These are phyloP conservation scores for Cephaloascus fragrans DNA, from an alignment of 805 yeast species.

Conservation along the genomic window DNA sequence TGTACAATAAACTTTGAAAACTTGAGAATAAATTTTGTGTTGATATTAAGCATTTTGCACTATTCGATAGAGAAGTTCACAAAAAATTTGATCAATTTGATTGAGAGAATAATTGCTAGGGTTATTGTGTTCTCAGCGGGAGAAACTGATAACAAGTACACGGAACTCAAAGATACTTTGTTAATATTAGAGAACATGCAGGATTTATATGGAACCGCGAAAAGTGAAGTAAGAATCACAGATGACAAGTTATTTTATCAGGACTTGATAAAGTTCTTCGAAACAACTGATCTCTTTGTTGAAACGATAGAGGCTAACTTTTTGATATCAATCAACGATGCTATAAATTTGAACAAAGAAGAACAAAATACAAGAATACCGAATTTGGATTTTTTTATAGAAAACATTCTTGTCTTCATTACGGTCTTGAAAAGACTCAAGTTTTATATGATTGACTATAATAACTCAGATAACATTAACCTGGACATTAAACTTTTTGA, in stretches of 20 bases:
- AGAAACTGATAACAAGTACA: neutral
- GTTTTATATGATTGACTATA: neutral
- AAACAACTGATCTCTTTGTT: neutral
- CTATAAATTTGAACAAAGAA: too few species aligned
- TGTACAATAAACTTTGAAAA: neutral
- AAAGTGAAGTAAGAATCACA: neutral
- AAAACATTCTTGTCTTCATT: neutral
- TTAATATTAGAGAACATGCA: too few species aligned
- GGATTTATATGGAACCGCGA: too few species aligned
- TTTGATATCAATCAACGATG: neutral
- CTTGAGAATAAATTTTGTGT: neutral
- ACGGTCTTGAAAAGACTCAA: neutral
- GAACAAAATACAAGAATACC: neutral
- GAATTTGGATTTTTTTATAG: neutral
- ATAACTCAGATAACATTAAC: too few species aligned
- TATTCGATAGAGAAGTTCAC: neutral
- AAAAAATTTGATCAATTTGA: too few species aligned
- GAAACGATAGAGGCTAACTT: neutral
- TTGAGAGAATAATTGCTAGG: neutral
- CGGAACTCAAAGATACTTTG: neutral
- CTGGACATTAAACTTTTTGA: too few species aligned
- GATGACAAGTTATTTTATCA: neutral
- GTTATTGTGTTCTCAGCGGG: neutral
- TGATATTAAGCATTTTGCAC: neutral
- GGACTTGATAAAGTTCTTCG: neutral